A percentile compares a stretch with the other conserved stretches of the same genome.
phyloP scores from a whole-genome alignment of 345 rosid species.

The Populus pruinosa region DNA sequence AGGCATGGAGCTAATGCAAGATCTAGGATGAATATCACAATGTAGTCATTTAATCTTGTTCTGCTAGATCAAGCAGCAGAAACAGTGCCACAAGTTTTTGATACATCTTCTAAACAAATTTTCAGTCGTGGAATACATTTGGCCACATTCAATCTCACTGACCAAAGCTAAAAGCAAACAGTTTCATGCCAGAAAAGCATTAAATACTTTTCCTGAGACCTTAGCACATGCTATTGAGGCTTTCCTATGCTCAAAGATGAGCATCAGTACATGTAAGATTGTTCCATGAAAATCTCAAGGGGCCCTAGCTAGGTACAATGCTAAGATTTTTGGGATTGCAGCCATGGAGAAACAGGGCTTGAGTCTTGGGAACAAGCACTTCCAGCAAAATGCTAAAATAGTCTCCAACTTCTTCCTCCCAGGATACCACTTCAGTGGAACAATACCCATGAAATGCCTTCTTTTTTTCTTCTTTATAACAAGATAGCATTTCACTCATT shows the following conservation, averaged over 20 bases:
- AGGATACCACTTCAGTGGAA: no score
- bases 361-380: no score
- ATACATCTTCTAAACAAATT: background rate
- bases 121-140: background rate
- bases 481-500: no score
- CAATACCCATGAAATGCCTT: no score
- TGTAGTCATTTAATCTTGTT: background rate
- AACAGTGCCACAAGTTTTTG: background rate
- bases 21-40: background rate
- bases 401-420: no score
- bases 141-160: background rate
- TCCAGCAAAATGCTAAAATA: no score
- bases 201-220: background rate
- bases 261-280: background rate
- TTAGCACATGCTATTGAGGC: background rate
- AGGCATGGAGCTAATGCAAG: background rate
- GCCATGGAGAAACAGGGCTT: no score
- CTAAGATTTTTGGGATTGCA: no score
- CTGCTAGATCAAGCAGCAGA: conserved; percentile 2
- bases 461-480: no score
- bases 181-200: background rate
- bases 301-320: background rate
- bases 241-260: background rate
- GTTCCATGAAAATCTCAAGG: background rate
- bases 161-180: background rate